These are phyloP conservation scores for Tephrocybe rancida DNA, from an alignment of 768 basidiomycete genomes.

Conservation along the genomic window DNA sequence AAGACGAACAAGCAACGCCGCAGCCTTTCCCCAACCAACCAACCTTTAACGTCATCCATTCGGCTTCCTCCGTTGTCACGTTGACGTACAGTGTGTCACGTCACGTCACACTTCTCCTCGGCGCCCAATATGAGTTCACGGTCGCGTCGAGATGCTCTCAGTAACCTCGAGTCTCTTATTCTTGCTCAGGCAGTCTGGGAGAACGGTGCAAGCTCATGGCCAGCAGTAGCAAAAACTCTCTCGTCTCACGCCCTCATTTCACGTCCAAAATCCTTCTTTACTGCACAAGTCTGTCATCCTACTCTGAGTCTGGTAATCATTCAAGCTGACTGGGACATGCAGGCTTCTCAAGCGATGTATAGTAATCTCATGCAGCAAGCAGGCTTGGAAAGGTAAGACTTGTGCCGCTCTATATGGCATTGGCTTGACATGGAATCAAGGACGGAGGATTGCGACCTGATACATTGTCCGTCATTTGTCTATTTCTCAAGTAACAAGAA, in stretches of 20 bases:
- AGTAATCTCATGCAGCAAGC: conserved; percentile 69
- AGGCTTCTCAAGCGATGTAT: conserved; percentile 76
- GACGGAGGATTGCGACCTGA: conserved; percentile 50
- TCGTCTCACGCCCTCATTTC: conserved; percentile 69
- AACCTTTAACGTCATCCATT: conserved; percentile 19
- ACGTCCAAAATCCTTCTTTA: conserved; percentile 67
- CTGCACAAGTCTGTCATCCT: conserved; percentile 55
- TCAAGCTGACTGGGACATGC: conserved; percentile 13
- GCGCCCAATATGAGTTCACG: conserved; percentile 30
- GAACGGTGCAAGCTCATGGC: conserved; percentile 72
- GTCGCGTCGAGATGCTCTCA: conserved; percentile 25
- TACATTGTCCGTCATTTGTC: conserved; percentile 45
- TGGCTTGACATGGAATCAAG: conserved; percentile 28
- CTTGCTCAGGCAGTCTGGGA: conserved; percentile 89
- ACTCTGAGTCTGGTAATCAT: conserved; percentile 1
- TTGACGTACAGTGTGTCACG: not conserved
- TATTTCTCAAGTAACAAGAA: not conserved
- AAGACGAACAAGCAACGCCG: conserved; percentile 8
- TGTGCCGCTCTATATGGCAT: not conserved
- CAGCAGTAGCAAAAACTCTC: conserved; percentile 63
- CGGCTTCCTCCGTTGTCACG: conserved; percentile 16
- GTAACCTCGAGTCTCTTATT: conserved; percentile 70
- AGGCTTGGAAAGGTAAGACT: conserved; percentile 60
- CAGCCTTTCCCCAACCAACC: not conserved
- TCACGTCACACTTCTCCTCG: not conserved